phyloP scores from a whole-genome alignment of 2,329 filamentous ascomycete species.

The Penicillium sp. region DNA sequence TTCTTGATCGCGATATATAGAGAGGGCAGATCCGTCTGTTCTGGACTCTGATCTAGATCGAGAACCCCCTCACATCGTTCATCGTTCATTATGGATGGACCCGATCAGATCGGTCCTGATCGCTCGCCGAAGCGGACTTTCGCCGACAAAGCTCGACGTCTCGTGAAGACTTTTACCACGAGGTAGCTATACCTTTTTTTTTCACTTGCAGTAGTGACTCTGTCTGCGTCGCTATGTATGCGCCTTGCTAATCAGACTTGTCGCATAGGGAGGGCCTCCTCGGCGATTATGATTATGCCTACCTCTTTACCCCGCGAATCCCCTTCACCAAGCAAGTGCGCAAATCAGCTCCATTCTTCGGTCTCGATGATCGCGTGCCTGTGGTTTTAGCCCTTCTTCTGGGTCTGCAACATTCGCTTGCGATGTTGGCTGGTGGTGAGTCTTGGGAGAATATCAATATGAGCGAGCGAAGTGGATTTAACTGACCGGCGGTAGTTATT shows the following conservation, averaged over 20 bases:
- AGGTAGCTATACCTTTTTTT: slow-evolving; percentile 31
- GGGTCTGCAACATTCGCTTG: slow-evolving; percentile 71
- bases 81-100: slow-evolving; percentile 37
- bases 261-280: slow-evolving; percentile 70
- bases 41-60: not conserved
- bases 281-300: slow-evolving; percentile 87
- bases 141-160: slow-evolving; percentile 38
- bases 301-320: slow-evolving; percentile 79
- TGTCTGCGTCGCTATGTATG: not conserved
- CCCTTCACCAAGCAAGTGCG: slow-evolving; percentile 74
- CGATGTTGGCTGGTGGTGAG: slow-evolving; percentile 63
- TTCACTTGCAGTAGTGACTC: not conserved
- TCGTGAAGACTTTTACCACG: slow-evolving; percentile 47
- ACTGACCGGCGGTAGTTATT: slow-evolving; percentile 50
- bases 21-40: not conserved
- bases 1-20: not conserved
- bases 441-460: not conserved
- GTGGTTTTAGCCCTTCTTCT: slow-evolving; percentile 68
- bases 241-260: not conserved
- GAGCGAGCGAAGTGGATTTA: not conserved
- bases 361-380: slow-evolving; percentile 70
- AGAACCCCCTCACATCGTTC: not conserved
- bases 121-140: slow-evolving; percentile 41
- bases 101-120: slow-evolving; percentile 50
- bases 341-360: slow-evolving; percentile 69